Conservation (phyloP, 371 early-diverging fungal species). For the Dichotomocladium elegans region DNA sequence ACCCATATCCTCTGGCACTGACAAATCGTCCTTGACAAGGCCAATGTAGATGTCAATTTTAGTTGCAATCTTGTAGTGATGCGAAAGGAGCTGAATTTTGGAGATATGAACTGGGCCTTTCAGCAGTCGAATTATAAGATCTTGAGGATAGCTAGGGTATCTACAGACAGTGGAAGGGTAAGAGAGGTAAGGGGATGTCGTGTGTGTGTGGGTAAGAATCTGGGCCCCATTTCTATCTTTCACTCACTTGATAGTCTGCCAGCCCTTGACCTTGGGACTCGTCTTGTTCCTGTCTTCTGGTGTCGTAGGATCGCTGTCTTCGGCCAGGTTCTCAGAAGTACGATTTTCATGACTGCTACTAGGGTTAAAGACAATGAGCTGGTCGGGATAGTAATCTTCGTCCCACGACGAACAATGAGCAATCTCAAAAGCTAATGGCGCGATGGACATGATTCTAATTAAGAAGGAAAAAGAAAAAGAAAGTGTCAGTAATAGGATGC, state of each 20-base stretch:
- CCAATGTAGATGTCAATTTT: slow-evolving; percentile 69
- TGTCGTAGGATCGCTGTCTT: slow-evolving; percentile 1
- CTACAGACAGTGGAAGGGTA: slow-evolving; percentile 33
- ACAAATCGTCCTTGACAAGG: slow-evolving; percentile 22
- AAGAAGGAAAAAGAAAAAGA: slow-evolving; percentile 4
- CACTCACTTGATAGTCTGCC: slow-evolving; percentile 44
- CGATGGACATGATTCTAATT: slow-evolving; percentile 12
- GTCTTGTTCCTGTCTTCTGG: slow-evolving; percentile 9
- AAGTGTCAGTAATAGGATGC: slow-evolving; percentile 1
- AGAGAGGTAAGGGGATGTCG: no score
- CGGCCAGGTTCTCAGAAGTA: slow-evolving; percentile 5
- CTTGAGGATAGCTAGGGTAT: slow-evolving; percentile 71
- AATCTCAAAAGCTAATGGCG: slow-evolving; percentile 17
- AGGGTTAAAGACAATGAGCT: slow-evolving; percentile 30
- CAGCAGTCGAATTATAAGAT: slow-evolving; percentile 56
- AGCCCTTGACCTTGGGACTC: slow-evolving; percentile 31
- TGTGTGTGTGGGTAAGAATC: no score
- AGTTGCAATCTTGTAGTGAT: slow-evolving; percentile 80
- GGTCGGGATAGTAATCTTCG: slow-evolving; percentile 31
- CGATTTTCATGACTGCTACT: slow-evolving; percentile 13
- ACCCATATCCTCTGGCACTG: slow-evolving; percentile 3
- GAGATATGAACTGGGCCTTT: slow-evolving; percentile 58
- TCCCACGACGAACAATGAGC: slow-evolving; percentile 37
- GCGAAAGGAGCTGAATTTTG: slow-evolving; percentile 70
- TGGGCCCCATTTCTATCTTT: no score